These are phyloP conservation scores for Xylaria hypoxylon DNA, from an alignment of 2,329 filamentous ascomycete genomes.

Conservation along the genomic window DNA sequence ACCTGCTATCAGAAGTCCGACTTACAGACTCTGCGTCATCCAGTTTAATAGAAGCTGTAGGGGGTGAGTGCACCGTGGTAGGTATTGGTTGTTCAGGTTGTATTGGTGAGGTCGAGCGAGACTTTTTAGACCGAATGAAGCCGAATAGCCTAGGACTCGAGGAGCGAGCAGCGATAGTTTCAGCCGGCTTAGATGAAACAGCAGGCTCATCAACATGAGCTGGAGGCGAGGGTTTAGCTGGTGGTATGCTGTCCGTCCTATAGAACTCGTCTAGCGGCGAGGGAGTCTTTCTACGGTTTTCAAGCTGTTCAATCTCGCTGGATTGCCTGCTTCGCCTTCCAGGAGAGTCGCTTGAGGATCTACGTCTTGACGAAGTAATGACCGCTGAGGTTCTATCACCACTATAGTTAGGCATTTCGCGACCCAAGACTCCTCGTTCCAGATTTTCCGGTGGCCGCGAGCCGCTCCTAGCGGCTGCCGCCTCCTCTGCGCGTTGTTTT, in stretches of 20 bases:
- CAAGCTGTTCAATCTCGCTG: constrained; percentile 38
- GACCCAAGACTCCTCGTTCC: constrained; percentile 70
- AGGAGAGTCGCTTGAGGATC: constrained; percentile 55
- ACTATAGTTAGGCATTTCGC: constrained; percentile 67
- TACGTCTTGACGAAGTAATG: constrained; percentile 67
- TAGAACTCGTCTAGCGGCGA: constrained; percentile 60
- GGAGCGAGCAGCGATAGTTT: constrained; percentile 42
- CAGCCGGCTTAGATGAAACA: constrained; percentile 26
- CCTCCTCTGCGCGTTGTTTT: constrained; percentile 70
- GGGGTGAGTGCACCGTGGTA: constrained; percentile 46
- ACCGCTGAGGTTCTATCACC: constrained; percentile 66
- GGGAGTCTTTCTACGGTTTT: constrained; percentile 41
- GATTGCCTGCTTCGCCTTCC: constrained; percentile 49
- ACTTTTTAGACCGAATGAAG: constrained; percentile 60
- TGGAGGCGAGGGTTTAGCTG: constrained; percentile 44
- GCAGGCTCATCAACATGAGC: constrained; percentile 32
- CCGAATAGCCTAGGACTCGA: constrained; percentile 52
- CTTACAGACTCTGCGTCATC: constrained; percentile 64
- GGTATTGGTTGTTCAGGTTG: constrained; percentile 56
- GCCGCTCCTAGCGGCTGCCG: constrained; percentile 64
- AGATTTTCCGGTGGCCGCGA: constrained; percentile 66
- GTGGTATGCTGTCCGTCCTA: constrained; percentile 62
- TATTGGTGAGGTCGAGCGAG: constrained; percentile 63
- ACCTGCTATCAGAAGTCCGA: constrained; percentile 67
- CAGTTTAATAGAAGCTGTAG: constrained; percentile 53